Conservation (phyloP, 1,284 basidiomycete genomes). For the Kalmanozyma brasiliensis region DNA sequence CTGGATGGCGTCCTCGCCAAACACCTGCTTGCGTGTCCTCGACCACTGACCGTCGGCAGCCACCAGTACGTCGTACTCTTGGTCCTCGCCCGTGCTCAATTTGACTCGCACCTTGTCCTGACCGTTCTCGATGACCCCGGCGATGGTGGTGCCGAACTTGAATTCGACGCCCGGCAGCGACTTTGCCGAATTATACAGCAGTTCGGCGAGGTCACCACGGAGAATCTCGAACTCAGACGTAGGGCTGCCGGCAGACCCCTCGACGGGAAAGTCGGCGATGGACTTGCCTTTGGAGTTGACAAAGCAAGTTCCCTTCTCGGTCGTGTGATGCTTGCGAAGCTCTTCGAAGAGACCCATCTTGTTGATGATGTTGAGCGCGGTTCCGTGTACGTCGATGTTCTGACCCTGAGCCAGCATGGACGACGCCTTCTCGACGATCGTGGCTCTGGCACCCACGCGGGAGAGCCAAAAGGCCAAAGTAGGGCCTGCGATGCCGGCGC, state of each 20-base stretch:
- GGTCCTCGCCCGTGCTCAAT: constrained; percentile 18
- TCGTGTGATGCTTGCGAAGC: constrained; percentile 55
- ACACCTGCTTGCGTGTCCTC: constrained; percentile 32
- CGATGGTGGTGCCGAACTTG: constrained; percentile 29
- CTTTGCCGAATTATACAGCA: constrained; percentile 34
- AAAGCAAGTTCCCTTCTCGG: constrained; percentile 63
- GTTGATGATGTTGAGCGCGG: constrained; percentile 58
- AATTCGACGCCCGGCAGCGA: constrained; percentile 23
- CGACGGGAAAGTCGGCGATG: constrained; percentile 52
- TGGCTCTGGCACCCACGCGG: constrained; percentile 56
- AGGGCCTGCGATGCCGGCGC: constrained; percentile 68
- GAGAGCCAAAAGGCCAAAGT: constrained; percentile 63
- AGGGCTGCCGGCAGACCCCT: constrained; percentile 10
- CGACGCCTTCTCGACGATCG: constrained; percentile 66
- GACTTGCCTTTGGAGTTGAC: constrained; percentile 45
- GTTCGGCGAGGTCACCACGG: constrained; percentile 42
- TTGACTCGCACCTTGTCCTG: constrained; percentile 20
- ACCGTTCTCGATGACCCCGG: constrained; percentile 28
- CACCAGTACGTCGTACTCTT: constrained; percentile 45
- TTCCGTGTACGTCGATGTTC: constrained; percentile 65
- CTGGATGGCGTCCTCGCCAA: constrained; percentile 13
- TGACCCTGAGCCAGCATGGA: constrained; percentile 64
- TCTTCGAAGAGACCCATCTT: constrained; percentile 63
- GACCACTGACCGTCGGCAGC: constrained; percentile 56
- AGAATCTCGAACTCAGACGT: constrained; percentile 51